Conservation (phyloP, 805 yeast species). For the Ogataea polymorpha region DNA sequence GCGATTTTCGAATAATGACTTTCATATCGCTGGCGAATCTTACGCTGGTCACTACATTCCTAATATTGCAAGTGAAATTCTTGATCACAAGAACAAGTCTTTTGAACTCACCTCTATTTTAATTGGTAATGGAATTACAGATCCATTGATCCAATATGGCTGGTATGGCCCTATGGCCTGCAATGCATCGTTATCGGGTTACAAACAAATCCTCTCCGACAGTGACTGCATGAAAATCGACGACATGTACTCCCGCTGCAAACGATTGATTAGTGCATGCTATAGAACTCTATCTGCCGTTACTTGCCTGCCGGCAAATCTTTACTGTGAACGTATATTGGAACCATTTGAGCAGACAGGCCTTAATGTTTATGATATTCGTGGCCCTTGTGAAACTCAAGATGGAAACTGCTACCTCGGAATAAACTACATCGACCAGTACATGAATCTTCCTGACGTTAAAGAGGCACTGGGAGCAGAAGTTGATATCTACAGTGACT, state of each 20-base stretch:
- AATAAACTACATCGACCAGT: conserved; percentile 69
- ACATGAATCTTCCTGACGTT: conserved; percentile 74
- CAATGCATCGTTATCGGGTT: conserved; percentile 72
- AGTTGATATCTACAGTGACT: conserved; percentile 70
- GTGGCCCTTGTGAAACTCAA: conserved; percentile 69
- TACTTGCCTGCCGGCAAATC: conserved; percentile 86
- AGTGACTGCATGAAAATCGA: conserved; percentile 76
- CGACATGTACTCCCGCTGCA: conserved; percentile 71
- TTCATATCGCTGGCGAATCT: conserved; percentile 92
- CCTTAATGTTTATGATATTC: conserved; percentile 85
- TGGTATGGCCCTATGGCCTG: conserved; percentile 92
- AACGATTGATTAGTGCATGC: conserved; percentile 70
- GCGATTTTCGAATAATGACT: conserved; percentile 49
- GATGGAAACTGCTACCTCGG: conserved; percentile 74
- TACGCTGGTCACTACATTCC: conserved; percentile 96
- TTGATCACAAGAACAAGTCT: conserved; percentile 52
- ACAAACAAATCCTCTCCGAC: conserved; percentile 68
- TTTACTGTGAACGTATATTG: conserved; percentile 85
- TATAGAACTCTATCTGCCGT: conserved; percentile 71
- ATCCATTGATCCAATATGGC: conserved; percentile 74
- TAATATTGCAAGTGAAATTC: conserved; percentile 76
- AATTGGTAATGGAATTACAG: conserved; percentile 91
- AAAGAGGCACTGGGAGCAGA: conserved; percentile 86
- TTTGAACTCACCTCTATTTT: conserved; percentile 72
- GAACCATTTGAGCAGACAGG: conserved; percentile 84